Conservation (phyloP, 75 land plant species). For the Pinus albicaulis region DNA sequence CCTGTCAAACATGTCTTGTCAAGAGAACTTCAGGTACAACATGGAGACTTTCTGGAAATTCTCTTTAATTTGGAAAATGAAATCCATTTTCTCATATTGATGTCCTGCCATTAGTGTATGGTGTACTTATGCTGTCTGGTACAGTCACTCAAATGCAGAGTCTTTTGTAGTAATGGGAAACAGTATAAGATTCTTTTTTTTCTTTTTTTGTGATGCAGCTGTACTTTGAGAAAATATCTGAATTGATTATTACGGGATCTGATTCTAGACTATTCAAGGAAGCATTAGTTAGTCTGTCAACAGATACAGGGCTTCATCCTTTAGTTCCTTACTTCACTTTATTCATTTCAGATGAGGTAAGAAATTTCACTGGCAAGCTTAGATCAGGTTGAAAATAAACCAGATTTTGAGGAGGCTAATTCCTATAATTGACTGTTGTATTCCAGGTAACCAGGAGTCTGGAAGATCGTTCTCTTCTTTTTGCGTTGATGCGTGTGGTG, state of each 20-base stretch:
- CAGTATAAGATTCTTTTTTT: not conserved
- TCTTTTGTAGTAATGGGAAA: not conserved
- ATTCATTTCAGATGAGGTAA: constrained; percentile 94
- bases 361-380: not conserved
- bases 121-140: not conserved
- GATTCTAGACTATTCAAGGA: constrained; percentile 55
- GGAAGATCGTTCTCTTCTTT: constrained; percentile 64
- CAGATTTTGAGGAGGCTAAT: constrained; percentile 3
- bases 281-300: constrained; percentile 77
- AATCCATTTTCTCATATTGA: not conserved
- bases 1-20: constrained; percentile 89
- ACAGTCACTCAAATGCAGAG: not conserved
- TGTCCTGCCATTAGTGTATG: not conserved
- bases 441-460: constrained; percentile 74
- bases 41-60: not conserved
- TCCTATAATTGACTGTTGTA: not conserved
- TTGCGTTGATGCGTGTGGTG: constrained; percentile 83
- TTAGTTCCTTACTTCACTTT: constrained; percentile 89
- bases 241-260: constrained; percentile 56
- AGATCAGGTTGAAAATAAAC: not conserved
- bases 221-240: constrained; percentile 89
- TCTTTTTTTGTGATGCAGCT: constrained; percentile 46
- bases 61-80: constrained; percentile 4
- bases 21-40: constrained; percentile 79
- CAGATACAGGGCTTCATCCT: constrained; percentile 95